These are phyloP conservation scores for Trichophyton verrucosum DNA, from an alignment of 2,329 filamentous ascomycete genomes.

Conservation along the genomic window DNA sequence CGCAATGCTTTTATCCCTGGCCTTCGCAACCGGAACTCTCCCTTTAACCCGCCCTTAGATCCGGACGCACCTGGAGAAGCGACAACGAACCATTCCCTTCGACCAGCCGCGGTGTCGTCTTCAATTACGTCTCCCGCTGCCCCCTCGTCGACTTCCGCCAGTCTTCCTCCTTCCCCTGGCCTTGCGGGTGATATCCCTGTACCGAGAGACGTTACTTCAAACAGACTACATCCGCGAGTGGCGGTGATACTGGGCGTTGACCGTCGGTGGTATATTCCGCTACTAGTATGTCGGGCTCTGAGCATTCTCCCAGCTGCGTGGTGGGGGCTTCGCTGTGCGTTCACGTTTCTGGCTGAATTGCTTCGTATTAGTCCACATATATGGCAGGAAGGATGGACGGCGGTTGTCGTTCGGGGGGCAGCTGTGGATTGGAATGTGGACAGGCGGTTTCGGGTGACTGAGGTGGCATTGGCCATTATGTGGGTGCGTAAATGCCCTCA, in stretches of 20 bases:
- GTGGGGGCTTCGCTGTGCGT: constrained; percentile 57
- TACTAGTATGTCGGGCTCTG: constrained; percentile 59
- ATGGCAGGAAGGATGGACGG: constrained; percentile 31
- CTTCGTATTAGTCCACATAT: constrained; percentile 36
- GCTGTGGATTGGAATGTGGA: constrained; percentile 32
- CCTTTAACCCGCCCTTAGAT: not conserved
- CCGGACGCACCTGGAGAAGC: not conserved
- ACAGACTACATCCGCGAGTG: constrained; percentile 57
- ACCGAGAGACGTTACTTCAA: constrained; percentile 21
- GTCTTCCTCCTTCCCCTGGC: constrained; percentile 14
- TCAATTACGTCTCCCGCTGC: not conserved
- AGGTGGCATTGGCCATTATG: constrained; percentile 59
- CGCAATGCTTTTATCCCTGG: not conserved
- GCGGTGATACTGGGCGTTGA: constrained; percentile 66
- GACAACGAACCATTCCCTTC: not conserved
- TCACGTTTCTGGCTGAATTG: constrained; percentile 56
- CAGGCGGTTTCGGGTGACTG: constrained; percentile 47
- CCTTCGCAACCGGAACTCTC: constrained; percentile 7
- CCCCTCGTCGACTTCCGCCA: not conserved
- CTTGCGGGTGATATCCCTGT: constrained; percentile 16
- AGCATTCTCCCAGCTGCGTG: constrained; percentile 58
- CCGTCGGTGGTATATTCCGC: constrained; percentile 57
- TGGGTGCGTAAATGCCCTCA: constrained; percentile 44
- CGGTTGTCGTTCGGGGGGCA: constrained; percentile 27
- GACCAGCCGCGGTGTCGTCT: constrained; percentile 6